phyloP scores from a whole-genome alignment of 192 early-diverging fungal species.

The Backusella parvicylindrica region DNA sequence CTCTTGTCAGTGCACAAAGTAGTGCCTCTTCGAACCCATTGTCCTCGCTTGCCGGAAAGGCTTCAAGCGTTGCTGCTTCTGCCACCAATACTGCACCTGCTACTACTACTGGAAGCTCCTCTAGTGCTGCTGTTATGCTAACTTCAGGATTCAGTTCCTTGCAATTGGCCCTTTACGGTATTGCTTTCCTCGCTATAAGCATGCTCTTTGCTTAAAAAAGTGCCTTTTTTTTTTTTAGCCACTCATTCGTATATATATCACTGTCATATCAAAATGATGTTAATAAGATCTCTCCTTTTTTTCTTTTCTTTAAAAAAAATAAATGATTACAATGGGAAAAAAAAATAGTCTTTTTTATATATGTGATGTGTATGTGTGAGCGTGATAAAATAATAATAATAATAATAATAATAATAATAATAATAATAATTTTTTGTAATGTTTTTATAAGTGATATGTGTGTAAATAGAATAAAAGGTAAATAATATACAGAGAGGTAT shows the following conservation, averaged over 20 bases:
- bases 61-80: neutral
- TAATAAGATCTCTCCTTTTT: neutral
- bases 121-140: neutral
- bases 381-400: neutral
- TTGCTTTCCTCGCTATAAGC: neutral
- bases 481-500: neutral
- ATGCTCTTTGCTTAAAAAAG: neutral
- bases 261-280: neutral
- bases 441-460: neutral
- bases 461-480: neutral
- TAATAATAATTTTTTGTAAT: neutral
- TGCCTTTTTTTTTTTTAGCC: neutral
- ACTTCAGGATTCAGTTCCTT: neutral
- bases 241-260: neutral
- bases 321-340: neutral
- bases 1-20: neutral
- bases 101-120: neutral
- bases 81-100: neutral
- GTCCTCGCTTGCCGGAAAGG: neutral
- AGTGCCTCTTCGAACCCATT: neutral
- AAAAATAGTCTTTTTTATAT: neutral
- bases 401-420: conserved; percentile 2
- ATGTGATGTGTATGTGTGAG: too few species aligned
- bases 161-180: neutral
- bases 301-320: neutral